phyloP scores from a whole-genome alignment of 176 grass and related monocot genomes.

The Musa itinerans region DNA sequence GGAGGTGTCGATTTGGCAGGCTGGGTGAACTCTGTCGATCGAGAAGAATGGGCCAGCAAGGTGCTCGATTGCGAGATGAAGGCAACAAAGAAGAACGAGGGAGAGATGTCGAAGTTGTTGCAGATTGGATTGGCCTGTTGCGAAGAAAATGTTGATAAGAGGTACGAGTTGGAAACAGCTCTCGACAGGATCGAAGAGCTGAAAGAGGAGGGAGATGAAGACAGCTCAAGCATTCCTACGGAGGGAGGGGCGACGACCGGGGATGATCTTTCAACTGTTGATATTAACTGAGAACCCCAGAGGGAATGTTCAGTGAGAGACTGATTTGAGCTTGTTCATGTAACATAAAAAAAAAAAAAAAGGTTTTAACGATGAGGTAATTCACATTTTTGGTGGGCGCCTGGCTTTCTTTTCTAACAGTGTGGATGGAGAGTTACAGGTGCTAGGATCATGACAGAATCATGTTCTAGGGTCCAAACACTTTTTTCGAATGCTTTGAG shows the following conservation, averaged over 20 bases:
- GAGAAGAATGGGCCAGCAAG: constrained; percentile 1
- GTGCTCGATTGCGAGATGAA: not conserved
- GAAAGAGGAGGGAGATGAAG: not conserved
- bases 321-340: not conserved
- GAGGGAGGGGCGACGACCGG: not conserved
- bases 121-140: constrained; percentile 13
- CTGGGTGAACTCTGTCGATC: not conserved
- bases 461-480: not conserved
- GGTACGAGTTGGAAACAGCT: not conserved
- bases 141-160: constrained; percentile 1
- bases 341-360: not conserved
- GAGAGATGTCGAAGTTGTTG: constrained; percentile 7
- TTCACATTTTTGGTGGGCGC: not conserved
- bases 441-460: not conserved
- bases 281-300: not conserved
- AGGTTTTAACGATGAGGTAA: not conserved
- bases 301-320: not conserved
- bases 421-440: too few species aligned
- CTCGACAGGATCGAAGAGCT: constrained; percentile 4
- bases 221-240: too few species aligned
- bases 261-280: not conserved
- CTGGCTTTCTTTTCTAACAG: not conserved
- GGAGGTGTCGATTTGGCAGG: not conserved
- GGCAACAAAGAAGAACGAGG: not conserved
- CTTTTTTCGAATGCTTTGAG: not conserved